Base-by-base conservation (phyloP, 352 stramenopile species). In the Pythium volutum region DNA sequence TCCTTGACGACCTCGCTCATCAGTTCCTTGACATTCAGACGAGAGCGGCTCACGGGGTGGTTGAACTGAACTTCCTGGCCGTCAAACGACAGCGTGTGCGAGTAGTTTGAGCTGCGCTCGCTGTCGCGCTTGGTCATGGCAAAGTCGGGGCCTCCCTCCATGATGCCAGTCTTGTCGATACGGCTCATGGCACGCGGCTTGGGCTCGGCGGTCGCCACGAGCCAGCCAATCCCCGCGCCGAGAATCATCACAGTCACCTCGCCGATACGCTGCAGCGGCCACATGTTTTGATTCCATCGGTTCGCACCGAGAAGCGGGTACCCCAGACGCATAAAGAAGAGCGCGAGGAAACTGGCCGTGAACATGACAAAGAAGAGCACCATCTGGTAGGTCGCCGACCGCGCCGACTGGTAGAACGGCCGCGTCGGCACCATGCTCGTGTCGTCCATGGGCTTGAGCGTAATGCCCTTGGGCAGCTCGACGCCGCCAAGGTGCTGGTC, bases 1-100 rank as follows among this genome's bases (percentile, higher is more conserved):
- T 93, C 81, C 71, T 93, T 90, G 26, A 93, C 81, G 23, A 93
- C 79, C 27, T 91, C 76, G 64, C 66, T 82, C 56, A 93, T 81
- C 38, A 90, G 51, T 60, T 90, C 77, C 67, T 88, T 88, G 5
- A 93, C 78, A 41, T 91, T 91, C 49, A 93, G 55, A 39, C 84
- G 77, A 20, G 79, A 69, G 25, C 84, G 76, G 36, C 74, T 86
- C 27, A 93, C 75, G 1, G 81, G 79, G 69, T 93, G 81, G 43
- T 84, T 72, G 64, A 93, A 93, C 61, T 87, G 68, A 34, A 91
- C 73, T 49, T 93, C 79, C 62, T 89, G 76, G 26, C 81, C 83
- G 33, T 90, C 81, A 52, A 91, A 89, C 46, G 79, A 90, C 36
- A 90, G 77, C 53, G 84, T 88, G 66, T 90, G 81, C 55, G 80